A percentile compares a stretch with the other conserved stretches of the same genome.
These are phyloP conservation scores for Suhomyces anneliseae DNA, from an alignment of 1,139 yeast genomes.

Conservation along the genomic window DNA sequence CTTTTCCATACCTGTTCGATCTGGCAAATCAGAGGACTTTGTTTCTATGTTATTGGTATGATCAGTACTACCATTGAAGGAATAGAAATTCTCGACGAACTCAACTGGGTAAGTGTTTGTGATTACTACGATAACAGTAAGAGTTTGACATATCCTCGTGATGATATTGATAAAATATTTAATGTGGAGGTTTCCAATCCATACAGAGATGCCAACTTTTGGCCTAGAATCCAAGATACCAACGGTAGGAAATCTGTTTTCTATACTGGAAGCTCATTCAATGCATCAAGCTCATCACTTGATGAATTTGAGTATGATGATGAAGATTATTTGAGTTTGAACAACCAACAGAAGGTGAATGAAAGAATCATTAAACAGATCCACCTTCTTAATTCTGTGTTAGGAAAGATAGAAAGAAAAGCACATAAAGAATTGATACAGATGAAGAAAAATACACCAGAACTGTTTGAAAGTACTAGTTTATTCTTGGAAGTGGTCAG, in stretches of 20 bases:
- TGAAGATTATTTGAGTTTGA: conserved; percentile 8
- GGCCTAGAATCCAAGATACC: conserved; percentile 1
- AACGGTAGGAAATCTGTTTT: neutral
- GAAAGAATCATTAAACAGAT: conserved; percentile 48
- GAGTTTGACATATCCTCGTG: conserved; percentile 57
- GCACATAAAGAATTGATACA: conserved; percentile 64
- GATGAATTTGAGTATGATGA: conserved; percentile 5
- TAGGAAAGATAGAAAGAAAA: conserved; percentile 64
- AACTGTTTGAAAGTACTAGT: conserved; percentile 55
- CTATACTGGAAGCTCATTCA: neutral
- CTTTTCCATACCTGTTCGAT: conserved; percentile 47
- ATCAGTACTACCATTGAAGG: conserved; percentile 77
- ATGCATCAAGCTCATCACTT: conserved; percentile 4
- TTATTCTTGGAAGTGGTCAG: conserved; percentile 62
- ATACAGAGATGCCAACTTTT: conserved; percentile 15
- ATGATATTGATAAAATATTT: conserved; percentile 20
- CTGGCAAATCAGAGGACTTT: conserved; percentile 70
- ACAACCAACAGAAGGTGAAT: conserved; percentile 24
- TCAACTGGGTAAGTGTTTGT: conserved; percentile 68
- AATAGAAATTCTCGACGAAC: conserved; percentile 79
- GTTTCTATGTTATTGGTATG: conserved; percentile 77
- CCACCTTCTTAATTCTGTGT: conserved; percentile 58
- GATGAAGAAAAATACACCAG: conserved; percentile 53
- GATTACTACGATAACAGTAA: conserved; percentile 53
- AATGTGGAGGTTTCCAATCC: conserved; percentile 31